Base-by-base conservation (phyloP, 805 yeast species). In the Metschnikowia colocasiae region DNA sequence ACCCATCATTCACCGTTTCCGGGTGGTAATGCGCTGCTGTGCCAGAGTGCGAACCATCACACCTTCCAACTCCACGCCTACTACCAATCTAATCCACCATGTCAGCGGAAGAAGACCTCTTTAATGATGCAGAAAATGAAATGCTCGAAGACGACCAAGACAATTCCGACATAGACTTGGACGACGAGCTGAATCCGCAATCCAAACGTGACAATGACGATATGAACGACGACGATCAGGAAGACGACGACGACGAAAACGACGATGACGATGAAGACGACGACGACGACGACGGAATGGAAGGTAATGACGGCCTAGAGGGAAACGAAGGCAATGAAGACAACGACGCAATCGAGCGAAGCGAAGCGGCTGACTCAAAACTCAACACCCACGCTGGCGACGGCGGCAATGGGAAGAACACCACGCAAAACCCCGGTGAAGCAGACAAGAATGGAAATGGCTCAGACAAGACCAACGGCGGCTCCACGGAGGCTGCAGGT, bases 151-250 rank as follows among this genome's bases (percentile, higher is more conserved):
- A 53, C 7, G 50, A 53, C 25, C 43, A 40, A 10, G 58, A 54
- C 44, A 50, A 49, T 31, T 48, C 48, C 22, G 58, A 52, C 25
- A 52, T 55, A 56, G 51, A 53, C 32, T 19, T 54, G 29, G 56
- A 52, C 25, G 45, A 26, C 16, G 46, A 32, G 31, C 49, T 30
- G n/a, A 25, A 41, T 19, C 43, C 52, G 15, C 67, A 61, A 19
- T 64, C 62, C 10, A 61, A 56, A 7, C 63, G 54, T 5, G 59
- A 51, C 23, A 60, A 55, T 16, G 60, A 51, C 10, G 63, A 26
- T 57, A 58, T 19, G 61, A 60, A 34, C 58, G 55, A 3, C 58
- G 60, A 58, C 8, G 54, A 51, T 3, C 57, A 54, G 19, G 53
- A 47, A 20, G 54, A 51, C 29, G 55, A 60, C 12, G 61, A 49